Evolutionary conservation across 2,329 filamentous ascomycete genomes (phyloP).

Genomic region (Fusarium miscanthi): DNA sequence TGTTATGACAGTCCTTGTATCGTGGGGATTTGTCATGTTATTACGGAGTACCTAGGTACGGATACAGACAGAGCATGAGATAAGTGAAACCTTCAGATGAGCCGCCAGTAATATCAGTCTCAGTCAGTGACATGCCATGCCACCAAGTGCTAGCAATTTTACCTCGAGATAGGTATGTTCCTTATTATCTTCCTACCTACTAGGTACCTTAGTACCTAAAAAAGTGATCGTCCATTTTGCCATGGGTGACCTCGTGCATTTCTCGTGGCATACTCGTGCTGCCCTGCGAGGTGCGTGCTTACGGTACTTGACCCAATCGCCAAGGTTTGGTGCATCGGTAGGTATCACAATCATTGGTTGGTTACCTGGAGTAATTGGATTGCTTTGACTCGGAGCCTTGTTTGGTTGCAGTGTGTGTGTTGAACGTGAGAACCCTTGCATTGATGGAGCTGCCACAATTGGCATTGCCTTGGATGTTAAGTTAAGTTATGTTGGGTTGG

Average conservation of each 20-base stretch:
- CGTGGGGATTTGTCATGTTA: not conserved
- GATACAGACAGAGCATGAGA: not conserved
- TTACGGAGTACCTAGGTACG: not conserved
- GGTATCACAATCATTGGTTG: conserved; percentile 6
- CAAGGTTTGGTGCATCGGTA: conserved; percentile 15
- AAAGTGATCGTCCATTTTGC: conserved; percentile 26
- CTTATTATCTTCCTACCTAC: not conserved
- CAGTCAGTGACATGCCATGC: conserved; percentile 8
- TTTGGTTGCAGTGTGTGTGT: not conserved
- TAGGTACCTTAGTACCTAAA: not conserved
- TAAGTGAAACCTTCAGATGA: not conserved
- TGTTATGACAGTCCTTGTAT: not conserved
- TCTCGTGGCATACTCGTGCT: conserved; percentile 35
- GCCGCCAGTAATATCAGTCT: not conserved
- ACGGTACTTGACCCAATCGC: conserved; percentile 16
- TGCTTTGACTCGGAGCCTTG: conserved; percentile 26
- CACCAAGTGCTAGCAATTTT: not conserved
- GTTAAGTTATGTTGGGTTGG: not conserved
- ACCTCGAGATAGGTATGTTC: not conserved
- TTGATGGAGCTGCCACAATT: conserved; percentile 7
- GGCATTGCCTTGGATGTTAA: conserved; percentile 6
- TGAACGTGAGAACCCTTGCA: conserved; percentile 28
- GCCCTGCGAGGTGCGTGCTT: not conserved
- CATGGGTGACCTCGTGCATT: conserved; percentile 24
- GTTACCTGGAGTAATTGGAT: not conserved